phyloP scores from a whole-genome alignment of 2,329 filamentous ascomycete genomes.

The Aspergillus fijiensis region DNA sequence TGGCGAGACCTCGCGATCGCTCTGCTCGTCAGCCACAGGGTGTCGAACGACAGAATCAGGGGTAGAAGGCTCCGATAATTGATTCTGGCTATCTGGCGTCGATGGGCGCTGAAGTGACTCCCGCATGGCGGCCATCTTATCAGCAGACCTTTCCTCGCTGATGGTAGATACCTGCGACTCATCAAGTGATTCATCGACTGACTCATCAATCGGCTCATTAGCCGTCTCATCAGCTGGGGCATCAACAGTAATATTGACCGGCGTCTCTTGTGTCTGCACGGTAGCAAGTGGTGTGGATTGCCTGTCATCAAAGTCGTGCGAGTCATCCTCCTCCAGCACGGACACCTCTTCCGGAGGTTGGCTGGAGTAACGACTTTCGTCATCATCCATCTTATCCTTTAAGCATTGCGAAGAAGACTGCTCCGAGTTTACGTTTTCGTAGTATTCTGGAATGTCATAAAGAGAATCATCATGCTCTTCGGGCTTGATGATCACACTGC shows the following conservation, averaged over 20 bases:
- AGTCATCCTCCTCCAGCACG: slow-evolving; percentile 27
- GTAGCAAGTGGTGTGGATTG: slow-evolving; percentile 35
- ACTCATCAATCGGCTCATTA: slow-evolving; percentile 27
- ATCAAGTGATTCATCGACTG: not conserved
- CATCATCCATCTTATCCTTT: slow-evolving; percentile 47
- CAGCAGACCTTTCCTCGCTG: slow-evolving; percentile 51
- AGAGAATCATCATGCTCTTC: slow-evolving; percentile 60
- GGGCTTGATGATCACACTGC: slow-evolving; percentile 67
- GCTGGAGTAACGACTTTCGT: slow-evolving; percentile 58
- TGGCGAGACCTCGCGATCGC: slow-evolving; percentile 34
- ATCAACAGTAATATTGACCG: not conserved
- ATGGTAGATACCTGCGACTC: slow-evolving; percentile 24
- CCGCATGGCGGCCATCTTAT: slow-evolving; percentile 37
- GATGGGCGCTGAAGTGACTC: slow-evolving; percentile 43
- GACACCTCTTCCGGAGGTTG: slow-evolving; percentile 34
- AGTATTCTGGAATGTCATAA: slow-evolving; percentile 67
- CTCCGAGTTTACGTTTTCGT: slow-evolving; percentile 50
- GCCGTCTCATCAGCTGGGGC: slow-evolving; percentile 19
- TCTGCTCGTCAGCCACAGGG: slow-evolving; percentile 54
- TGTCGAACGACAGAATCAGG: slow-evolving; percentile 90
- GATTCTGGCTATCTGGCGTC: slow-evolving; percentile 56
- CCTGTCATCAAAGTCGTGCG: slow-evolving; percentile 27
- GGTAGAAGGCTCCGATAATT: slow-evolving; percentile 64
- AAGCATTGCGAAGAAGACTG: slow-evolving; percentile 29
- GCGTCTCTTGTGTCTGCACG: slow-evolving; percentile 33